phyloP scores from a whole-genome alignment of 176 grass and related monocot genomes.

The Oryza australiensis region DNA sequence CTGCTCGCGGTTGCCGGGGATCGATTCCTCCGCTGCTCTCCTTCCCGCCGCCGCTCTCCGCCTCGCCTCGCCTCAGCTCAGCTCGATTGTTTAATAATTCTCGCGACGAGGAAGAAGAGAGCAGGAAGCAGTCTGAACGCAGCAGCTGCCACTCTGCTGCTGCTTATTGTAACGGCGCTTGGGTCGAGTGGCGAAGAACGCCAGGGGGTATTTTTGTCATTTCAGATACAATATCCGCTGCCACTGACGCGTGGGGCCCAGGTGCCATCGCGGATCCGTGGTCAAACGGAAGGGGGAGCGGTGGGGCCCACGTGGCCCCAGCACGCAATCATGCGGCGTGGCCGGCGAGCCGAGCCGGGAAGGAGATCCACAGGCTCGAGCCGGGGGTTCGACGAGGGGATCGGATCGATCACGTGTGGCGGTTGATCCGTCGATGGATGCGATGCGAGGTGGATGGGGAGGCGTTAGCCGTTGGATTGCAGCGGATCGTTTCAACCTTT shows the following conservation, averaged over 20 bases:
- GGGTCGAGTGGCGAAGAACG: not conserved
- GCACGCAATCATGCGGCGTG: not conserved
- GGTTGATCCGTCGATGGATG: too few species aligned
- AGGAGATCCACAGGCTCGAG: not conserved
- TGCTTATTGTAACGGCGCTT: not conserved
- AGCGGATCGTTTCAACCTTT: not conserved
- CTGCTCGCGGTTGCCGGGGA: not conserved
- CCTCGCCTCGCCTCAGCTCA: not conserved
- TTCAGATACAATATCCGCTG: accelerated
- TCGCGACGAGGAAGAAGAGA: constrained; percentile 16
- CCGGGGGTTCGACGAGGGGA: not conserved
- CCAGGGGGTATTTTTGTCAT: not conserved
- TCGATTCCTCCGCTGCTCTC: not conserved
- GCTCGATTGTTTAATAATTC: constrained; percentile 41
- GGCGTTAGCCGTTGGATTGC: not conserved
- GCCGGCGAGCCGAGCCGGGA: not conserved
- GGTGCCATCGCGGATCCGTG: not conserved
- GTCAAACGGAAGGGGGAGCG: constrained; percentile 25
- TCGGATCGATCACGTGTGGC: not conserved
- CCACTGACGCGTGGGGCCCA: not conserved
- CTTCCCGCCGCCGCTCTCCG: not conserved
- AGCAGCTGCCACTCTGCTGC: constrained; percentile 3
- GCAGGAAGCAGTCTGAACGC: constrained; percentile 38
- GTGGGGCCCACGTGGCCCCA: not conserved
- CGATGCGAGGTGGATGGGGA: not conserved